Conservation (phyloP, 441 rosid genomes). For the Rhodomyrtus psidioides region DNA sequence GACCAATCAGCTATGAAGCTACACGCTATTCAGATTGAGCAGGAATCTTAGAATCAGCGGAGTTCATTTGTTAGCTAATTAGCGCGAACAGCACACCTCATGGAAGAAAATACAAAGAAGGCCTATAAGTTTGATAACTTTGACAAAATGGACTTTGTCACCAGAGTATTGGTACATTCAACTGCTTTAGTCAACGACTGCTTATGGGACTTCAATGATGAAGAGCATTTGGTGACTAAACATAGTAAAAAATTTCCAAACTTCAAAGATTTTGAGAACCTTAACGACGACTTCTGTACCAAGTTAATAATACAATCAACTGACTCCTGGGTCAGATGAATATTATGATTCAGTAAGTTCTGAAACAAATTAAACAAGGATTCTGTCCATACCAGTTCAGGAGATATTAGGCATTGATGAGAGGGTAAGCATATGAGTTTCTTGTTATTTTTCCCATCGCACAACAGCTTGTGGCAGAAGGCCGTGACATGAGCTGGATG, state of each 20-base stretch:
- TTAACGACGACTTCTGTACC: constrained; percentile 29
- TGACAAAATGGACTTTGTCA: constrained; percentile 52
- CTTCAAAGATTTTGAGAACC: constrained; percentile 50
- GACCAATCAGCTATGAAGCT: no score
- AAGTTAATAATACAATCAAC: constrained; percentile 41
- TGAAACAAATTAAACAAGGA: constrained; percentile 53
- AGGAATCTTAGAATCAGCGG: no score
- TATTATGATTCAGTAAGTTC: constrained; percentile 42
- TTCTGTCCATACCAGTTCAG: constrained; percentile 69
- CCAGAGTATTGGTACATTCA: constrained; percentile 48
- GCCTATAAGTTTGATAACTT: constrained; percentile 50
- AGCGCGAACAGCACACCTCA: not conserved
- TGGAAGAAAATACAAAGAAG: not conserved
- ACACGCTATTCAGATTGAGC: no score
- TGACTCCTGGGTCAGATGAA: constrained; percentile 48
- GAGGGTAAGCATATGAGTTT: constrained; percentile 40
- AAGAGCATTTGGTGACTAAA: constrained; percentile 39
- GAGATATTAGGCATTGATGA: constrained; percentile 39
- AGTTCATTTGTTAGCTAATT: not conserved
- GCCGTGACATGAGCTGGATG: constrained; percentile 72
- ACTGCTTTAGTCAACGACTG: constrained; percentile 37
- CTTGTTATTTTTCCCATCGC: constrained; percentile 34
- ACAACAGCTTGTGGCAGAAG: constrained; percentile 60
- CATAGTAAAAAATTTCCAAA: constrained; percentile 66
- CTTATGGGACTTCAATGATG: constrained; percentile 36